Evolutionary conservation across 176 grass and related monocot genomes (phyloP), one percentile per base, ranked within the genome.

Genomic region (Leersia perrieri): DNA sequence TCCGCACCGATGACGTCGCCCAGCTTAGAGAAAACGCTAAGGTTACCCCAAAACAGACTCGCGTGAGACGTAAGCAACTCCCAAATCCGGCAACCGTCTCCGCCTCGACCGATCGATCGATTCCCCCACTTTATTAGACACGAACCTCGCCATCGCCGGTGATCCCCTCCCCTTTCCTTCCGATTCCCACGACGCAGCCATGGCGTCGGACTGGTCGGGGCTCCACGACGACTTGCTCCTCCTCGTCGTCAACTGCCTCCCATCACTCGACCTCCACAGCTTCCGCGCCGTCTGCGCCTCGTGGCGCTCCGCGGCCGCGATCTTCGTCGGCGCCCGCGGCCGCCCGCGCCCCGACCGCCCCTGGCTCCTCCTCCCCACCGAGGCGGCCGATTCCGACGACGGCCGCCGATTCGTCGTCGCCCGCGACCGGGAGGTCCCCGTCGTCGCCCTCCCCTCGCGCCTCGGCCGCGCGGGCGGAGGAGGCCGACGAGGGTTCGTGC

Each of bases 211-310:
- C 63, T 89, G 76, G 87, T 62, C 70, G 40, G 63, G 63, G 20
- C 63, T 89, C 70, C 87, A 84, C 70, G 76, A 69, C 49, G 87
- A 89, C 63, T 57, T 80, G 26, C 87, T 89, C 63, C 82, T 75
- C 63, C 82, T 89, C 32, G 13, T 90, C 79, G 73, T 74, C 36
- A 47, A 5, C 16, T 38, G 83, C 74, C 88, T 90, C 33, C 44
- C 78, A 22, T 23, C 67, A 60, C 73, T 86, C 44, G 83, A 86
- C 79, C 74, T 86, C 79, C 66, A 63, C 74, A 68, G 58, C 73
- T 90, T 82, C 67, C 83, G 78, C 35, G 74, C 83, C 79, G 88
- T 90, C 74, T 90, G 79, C 79, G 35, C 41, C 28, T 67, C 83
- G 44, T 90, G 88, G 88, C 81, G 87, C 49, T 20, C 81, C 70